Evolutionary conservation across 371 early-diverging fungal genomes (phyloP).

Genomic region (Mortierella sp.): DNA sequence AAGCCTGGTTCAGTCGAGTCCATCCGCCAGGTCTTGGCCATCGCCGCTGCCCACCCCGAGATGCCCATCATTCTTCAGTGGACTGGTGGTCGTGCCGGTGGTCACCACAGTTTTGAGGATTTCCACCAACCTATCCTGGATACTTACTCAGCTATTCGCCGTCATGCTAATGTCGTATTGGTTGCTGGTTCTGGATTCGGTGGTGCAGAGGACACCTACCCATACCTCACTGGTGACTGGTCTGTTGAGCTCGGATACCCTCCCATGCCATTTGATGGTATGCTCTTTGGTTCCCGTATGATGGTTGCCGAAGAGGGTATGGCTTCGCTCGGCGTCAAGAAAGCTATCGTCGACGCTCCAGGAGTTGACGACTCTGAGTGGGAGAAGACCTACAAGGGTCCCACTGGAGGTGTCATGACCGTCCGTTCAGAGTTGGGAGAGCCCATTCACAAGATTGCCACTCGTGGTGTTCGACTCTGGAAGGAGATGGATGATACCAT

Average conservation of each 20-base stretch:
- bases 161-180: conserved; percentile 87
- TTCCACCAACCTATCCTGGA: conserved; percentile 94
- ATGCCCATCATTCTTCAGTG: conserved; percentile 95
- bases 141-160: conserved; percentile 93
- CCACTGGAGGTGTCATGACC: conserved; percentile 93
- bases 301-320: conserved; percentile 95
- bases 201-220: conserved; percentile 91
- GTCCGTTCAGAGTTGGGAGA: conserved; percentile 96
- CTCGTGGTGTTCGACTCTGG: conserved; percentile 94
- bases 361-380: conserved; percentile 91
- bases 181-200: conserved; percentile 96
- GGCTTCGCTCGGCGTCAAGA: conserved; percentile 89
- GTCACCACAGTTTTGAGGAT: conserved; percentile 97
- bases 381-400: conserved; percentile 95
- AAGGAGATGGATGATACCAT: conserved; percentile 95
- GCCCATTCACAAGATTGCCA: conserved; percentile 98
- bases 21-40: conserved; percentile 89
- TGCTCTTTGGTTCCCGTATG: conserved; percentile 94
- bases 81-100: conserved; percentile 98
- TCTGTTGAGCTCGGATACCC: conserved; percentile 85
- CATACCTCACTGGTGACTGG: conserved; percentile 97
- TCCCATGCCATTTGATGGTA: conserved; percentile 97
- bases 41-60: conserved; percentile 90
- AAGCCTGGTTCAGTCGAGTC: conserved; percentile 93
- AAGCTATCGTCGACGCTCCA: conserved; percentile 91